phyloP scores from a whole-genome alignment of 345 rosid species.

The Viola odorata region DNA sequence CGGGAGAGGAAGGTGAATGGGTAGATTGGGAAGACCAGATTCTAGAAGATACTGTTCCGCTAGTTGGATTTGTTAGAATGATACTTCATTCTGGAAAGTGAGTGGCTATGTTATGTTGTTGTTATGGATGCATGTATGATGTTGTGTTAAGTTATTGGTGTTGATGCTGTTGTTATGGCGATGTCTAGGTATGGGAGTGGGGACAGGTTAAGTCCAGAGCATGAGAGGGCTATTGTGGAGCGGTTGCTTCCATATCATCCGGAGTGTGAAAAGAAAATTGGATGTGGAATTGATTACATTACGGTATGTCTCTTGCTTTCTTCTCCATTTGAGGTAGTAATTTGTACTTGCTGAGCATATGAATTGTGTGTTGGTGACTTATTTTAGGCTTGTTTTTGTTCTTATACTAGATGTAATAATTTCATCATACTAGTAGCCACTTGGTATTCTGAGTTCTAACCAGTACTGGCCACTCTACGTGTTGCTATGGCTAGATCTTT shows the following conservation, averaged over 20 bases:
- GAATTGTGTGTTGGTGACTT: no score
- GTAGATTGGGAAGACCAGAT: conserved; percentile 82
- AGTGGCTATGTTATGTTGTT: background rate
- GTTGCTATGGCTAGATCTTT: no score
- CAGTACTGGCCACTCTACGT: no score
- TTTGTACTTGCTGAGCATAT: no score
- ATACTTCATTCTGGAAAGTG: conserved; percentile 84
- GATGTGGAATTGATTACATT: conserved; percentile 76
- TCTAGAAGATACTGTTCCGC: conserved; percentile 86
- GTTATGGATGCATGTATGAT: no score
- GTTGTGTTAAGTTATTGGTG: no score
- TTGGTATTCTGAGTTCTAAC: no score
- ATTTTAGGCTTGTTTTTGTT: no score
- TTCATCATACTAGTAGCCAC: no score
- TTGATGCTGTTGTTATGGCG: no score
- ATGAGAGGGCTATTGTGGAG: conserved; percentile 63
- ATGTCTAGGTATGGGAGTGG: conserved; percentile 62
- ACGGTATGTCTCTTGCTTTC: conserved; percentile 42
- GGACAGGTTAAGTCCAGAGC: conserved; percentile 64
- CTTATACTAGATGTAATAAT: no score
- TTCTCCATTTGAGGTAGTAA: no score
- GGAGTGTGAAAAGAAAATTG: conserved; percentile 65
- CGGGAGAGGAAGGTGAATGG: conserved; percentile 37
- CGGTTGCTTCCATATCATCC: conserved; percentile 89
- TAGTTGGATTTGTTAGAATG: conserved; percentile 87